Evolutionary conservation across 257 asterid species (phyloP).

Genomic region (Jacaranda mimosifolia): DNA sequence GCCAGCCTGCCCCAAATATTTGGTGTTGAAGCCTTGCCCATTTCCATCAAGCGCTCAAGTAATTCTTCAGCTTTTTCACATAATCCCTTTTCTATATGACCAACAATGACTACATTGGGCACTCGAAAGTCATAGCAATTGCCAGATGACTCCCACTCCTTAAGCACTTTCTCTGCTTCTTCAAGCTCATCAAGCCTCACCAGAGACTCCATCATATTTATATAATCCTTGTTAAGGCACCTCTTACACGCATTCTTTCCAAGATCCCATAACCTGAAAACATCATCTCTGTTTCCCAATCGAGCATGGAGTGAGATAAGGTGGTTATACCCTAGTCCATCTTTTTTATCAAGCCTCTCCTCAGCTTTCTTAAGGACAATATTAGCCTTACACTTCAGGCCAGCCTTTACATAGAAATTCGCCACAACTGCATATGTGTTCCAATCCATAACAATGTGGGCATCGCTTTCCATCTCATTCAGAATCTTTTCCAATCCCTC

Average conservation of each 20-base stretch:
- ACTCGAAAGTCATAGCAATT: conserved; percentile 77
- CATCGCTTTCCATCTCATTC: conserved; percentile 72
- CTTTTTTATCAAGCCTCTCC: conserved; percentile 60
- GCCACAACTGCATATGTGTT: conserved; percentile 77
- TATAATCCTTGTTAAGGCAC: conserved; percentile 69
- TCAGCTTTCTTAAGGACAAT: conserved; percentile 65
- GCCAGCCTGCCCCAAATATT: conserved; percentile 66
- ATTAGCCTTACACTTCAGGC: conserved; percentile 61
- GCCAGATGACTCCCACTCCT: conserved; percentile 79
- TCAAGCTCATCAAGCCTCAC: conserved; percentile 72
- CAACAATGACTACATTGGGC: conserved; percentile 56
- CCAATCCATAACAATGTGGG: conserved; percentile 68
- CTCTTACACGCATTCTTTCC: conserved; percentile 59
- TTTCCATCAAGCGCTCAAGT: conserved; percentile 51
- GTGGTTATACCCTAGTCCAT: conserved; percentile 66
- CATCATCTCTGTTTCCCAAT: conserved; percentile 66
- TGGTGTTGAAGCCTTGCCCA: conserved; percentile 49
- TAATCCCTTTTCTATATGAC: conserved; percentile 56
- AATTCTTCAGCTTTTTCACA: conserved; percentile 69
- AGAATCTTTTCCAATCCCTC: conserved; percentile 70
- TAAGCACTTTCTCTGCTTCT: conserved; percentile 67
- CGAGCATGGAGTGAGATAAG: conserved; percentile 76
- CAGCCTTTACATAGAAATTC: conserved; percentile 67
- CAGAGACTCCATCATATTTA: conserved; percentile 64
- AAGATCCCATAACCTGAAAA: conserved; percentile 68